Evolutionary conservation across 805 yeast species (phyloP), one percentile per base, ranked within the genome.

Genomic region (Lachancea sp.): DNA sequence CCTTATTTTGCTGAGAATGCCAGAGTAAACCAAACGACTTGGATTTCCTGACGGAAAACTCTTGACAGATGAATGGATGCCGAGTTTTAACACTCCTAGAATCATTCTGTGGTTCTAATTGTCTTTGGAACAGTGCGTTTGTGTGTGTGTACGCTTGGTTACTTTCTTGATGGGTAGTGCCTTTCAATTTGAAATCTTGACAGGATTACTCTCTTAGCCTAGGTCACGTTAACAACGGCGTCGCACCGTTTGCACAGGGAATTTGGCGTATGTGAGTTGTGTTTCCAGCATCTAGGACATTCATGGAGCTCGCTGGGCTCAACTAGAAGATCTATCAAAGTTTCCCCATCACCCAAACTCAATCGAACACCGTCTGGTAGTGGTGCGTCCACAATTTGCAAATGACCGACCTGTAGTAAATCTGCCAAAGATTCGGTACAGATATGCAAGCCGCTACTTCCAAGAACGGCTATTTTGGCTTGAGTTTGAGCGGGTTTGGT

Each of bases 251-350:
- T 35, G 62, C 99, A 91, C 25, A 89, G 66, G 1, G 61, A 62
- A 10, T 78, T 78, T 30, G 73, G 79, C 0, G 49, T 54, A 0
- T 57, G 63, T 0, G 95, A 69, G 7, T 76, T 77, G 58, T 67
- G 80, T 57, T 86, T 86, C 99, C 99, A 93, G 66, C 99, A 93
- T 60, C 99, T 75, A 6, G 96, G 95, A 61, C 99, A 93, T 57
- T 89, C 89, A 42, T 67, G 66, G 1, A 68, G 57, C 0, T 60
- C 46, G 35, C 66, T 59, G 33, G 43, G 69, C 7, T 70, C 63
- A 2, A 83, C 73, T 2, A 60, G 50, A 3, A 77, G 55, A 1
- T 52, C 53, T 6, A 71, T 45, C 3, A 42, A 58, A 8, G 53
- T 22, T 22, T 22, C 55, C 2, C 61, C 69, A 7, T 55, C 62